Conservation (phyloP, 495 filamentous ascomycete genomes). For the Talaromyces thailandensis region DNA sequence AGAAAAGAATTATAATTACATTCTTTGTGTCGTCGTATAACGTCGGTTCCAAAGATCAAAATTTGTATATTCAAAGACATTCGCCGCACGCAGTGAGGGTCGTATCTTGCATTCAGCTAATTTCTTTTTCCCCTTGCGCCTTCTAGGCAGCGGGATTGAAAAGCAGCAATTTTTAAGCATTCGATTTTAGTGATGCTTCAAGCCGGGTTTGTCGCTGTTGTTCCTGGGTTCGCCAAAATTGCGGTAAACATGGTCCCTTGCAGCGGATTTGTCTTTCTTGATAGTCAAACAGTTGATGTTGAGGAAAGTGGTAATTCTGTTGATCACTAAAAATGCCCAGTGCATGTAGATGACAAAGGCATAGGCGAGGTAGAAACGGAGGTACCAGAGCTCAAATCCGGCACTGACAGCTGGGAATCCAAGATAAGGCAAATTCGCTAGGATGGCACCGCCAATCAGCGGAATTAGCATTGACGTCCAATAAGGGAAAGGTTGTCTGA, state of each 20-base stretch:
- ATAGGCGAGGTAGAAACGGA: slow-evolving; percentile 73
- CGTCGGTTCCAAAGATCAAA: background rate
- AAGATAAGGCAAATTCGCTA: slow-evolving; percentile 73
- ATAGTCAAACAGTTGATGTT: slow-evolving; percentile 94
- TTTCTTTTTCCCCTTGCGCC: background rate
- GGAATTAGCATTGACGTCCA: slow-evolving; percentile 90
- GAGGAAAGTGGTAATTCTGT: slow-evolving; percentile 82
- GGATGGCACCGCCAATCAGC: slow-evolving; percentile 70
- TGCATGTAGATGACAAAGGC: slow-evolving; percentile 75
- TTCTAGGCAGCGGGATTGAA: background rate
- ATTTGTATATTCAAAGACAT: background rate
- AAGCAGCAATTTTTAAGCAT: background rate
- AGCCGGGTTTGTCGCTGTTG: slow-evolving; percentile 7
- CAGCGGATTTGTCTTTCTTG: slow-evolving; percentile 44
- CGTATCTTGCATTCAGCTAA: background rate
- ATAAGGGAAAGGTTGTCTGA: slow-evolving; percentile 88
- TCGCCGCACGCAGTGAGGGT: background rate
- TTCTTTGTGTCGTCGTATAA: background rate
- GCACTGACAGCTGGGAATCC: slow-evolving; percentile 57
- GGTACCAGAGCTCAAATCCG: slow-evolving; percentile 64
- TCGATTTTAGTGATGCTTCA: slow-evolving; percentile 16
- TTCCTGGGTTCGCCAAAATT: slow-evolving; percentile 20
- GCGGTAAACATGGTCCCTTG: slow-evolving; percentile 31
- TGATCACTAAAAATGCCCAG: slow-evolving; percentile 88
- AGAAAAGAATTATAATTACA: background rate